These are phyloP conservation scores for Bimuria novae-zelandiae DNA, from an alignment of 2,329 filamentous ascomycete genomes.

Conservation along the genomic window DNA sequence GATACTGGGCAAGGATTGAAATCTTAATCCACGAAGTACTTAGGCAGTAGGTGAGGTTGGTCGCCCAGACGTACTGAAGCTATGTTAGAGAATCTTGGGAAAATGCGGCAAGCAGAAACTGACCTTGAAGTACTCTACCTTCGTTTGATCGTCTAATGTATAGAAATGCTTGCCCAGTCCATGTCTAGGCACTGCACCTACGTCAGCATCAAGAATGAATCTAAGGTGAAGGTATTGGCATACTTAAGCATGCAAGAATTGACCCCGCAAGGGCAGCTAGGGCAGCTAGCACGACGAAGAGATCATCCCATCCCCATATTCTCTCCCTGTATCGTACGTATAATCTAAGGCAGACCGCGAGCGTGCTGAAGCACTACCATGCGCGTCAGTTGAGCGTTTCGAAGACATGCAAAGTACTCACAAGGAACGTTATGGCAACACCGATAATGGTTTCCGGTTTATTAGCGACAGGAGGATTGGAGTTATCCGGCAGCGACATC, in stretches of 20 bases:
- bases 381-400: background rate
- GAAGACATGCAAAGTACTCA: conserved; percentile 17
- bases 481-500: conserved; percentile 30
- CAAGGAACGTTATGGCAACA: conserved; percentile 34
- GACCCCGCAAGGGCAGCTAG: conserved; percentile 32
- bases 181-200: conserved; percentile 33
- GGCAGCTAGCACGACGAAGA: conserved; percentile 37
- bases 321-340: conserved; percentile 34
- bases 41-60: conserved; percentile 36
- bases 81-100: background rate
- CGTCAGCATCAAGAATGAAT: conserved; percentile 7
- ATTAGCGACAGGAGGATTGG: conserved; percentile 35
- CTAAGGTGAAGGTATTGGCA: conserved; percentile 7
- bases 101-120: background rate
- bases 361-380: background rate
- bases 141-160: conserved; percentile 22
- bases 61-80: conserved; percentile 36
- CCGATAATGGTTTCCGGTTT: conserved; percentile 36
- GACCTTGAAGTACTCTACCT: conserved; percentile 39
- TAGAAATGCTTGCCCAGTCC: conserved; percentile 42
- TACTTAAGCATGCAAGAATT: conserved; percentile 38
- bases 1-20: conserved; percentile 44
- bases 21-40: conserved; percentile 45
- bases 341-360: conserved; percentile 35
- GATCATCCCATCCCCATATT: conserved; percentile 44